These are phyloP conservation scores for Claviceps arundinis DNA, from an alignment of 2,329 filamentous ascomycete genomes.

Conservation along the genomic window DNA sequence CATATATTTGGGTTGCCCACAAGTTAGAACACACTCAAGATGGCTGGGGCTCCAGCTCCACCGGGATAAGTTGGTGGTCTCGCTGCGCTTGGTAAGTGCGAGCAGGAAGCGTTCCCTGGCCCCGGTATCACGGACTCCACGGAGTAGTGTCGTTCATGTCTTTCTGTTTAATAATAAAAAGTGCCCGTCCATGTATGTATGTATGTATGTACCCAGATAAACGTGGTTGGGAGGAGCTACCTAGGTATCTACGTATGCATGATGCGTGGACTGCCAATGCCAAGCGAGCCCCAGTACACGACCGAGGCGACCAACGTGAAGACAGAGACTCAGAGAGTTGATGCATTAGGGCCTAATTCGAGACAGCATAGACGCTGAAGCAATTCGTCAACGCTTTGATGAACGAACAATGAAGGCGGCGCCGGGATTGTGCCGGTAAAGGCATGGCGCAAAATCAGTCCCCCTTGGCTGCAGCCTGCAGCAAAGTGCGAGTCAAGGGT, in stretches of 20 bases:
- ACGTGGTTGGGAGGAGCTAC: background rate
- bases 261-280: background rate
- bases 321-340: background rate
- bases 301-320: constrained; percentile 2
- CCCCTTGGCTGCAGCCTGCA: constrained; percentile 2
- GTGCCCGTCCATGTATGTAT: background rate
- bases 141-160: background rate
- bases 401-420: constrained; percentile 6
- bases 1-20: no score
- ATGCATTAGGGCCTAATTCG: constrained; percentile 1
- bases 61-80: background rate
- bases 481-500: background rate
- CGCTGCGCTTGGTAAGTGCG: no score
- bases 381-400: background rate
- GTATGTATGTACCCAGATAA: background rate
- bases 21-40: background rate
- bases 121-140: background rate
- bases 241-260: no score
- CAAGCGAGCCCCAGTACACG: background rate
- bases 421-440: constrained; percentile 2
- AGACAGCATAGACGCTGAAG: background rate
- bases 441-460: constrained; percentile 5
- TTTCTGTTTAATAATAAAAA: background rate
- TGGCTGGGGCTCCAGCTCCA: constrained; percentile 1
- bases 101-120: background rate